Evolutionary conservation across 108 stramenopile species (phyloP), one percentile per base, ranked within the genome.

Genomic region (Cylindrotheca closterium): DNA sequence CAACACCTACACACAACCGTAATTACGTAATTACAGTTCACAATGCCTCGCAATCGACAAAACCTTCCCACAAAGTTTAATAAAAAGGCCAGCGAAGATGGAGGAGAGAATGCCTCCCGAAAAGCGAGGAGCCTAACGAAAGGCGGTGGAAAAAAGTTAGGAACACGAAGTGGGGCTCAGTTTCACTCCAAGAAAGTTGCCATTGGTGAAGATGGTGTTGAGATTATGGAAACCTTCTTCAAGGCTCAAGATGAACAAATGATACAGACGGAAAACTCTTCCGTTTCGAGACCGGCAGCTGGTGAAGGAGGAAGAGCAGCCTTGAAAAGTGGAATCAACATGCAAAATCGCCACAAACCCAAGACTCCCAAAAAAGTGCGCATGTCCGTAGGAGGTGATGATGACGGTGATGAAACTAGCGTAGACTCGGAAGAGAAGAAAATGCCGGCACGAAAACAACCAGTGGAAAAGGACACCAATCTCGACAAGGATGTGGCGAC

Each of bases 301-400:
- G 59, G n/a, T 12, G 2, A n/a, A 58, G 22, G 42, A 25, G 30
- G 30, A 68, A 59, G 4, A 18, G 45, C 33, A 57, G 26, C 28
- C 10, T 15, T 50, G 5, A 55, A 55, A 57, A 55, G 37, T 15
- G 7, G 15, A 7, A 42, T 10, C 37, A 42, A 42, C 10, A 42
- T 42, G 10, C 37, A 42, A 10, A 42, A 42, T 15, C 10, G 37
- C 37, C 15, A 42, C n/a, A n/a, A 21, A 30, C 25, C 37, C 25
- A 57, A 57, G 34, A 67, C 55, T 1, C 55, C 55, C n/a, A 57
- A 68, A 31, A 24, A 25, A n/a, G 56, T 68, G 30, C 21, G 32
- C 27, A 47, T 57, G 47, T 23, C 24, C 1, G n/a, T 55, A 29
- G 12, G 22, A 27, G 58, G 47, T 10, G 49, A 55, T 17, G 46